phyloP scores from a whole-genome alignment of 192 early-diverging fungal genomes.

The Coemansia sp. region DNA sequence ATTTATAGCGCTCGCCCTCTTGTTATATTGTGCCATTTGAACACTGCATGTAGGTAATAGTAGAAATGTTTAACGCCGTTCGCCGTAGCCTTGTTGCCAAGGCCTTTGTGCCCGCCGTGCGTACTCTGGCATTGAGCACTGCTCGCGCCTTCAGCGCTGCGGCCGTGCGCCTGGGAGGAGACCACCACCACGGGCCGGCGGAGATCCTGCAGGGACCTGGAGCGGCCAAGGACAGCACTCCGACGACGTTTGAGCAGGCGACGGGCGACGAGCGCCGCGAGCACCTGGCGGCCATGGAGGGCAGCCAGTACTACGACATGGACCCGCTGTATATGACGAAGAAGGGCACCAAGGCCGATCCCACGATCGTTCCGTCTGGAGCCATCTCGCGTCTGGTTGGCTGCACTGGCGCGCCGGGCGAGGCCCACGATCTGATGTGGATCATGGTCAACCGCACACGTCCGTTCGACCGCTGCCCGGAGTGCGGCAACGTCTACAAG shows the following conservation, averaged over 20 bases:
- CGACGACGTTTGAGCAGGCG: slow-evolving; percentile 85
- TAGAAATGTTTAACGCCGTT: slow-evolving; percentile 37
- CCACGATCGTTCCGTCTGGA: slow-evolving; percentile 80
- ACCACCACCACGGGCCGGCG: slow-evolving; percentile 17
- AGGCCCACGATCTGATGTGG: slow-evolving; percentile 92
- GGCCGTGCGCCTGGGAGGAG: slow-evolving; percentile 25
- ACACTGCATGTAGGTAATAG: neutral
- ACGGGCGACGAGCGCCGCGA: slow-evolving; percentile 92
- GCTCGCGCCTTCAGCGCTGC: slow-evolving; percentile 32
- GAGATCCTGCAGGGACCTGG: slow-evolving; percentile 61
- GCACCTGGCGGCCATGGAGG: slow-evolving; percentile 78
- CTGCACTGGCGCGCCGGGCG: slow-evolving; percentile 92
- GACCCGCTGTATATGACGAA: slow-evolving; percentile 71
- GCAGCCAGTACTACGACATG: slow-evolving; percentile 89
- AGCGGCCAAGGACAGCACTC: slow-evolving; percentile 65
- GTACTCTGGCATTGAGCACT: neutral
- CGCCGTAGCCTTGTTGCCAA: slow-evolving; percentile 35
- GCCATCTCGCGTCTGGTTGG: slow-evolving; percentile 85
- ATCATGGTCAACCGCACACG: slow-evolving; percentile 76
- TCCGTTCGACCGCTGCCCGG: slow-evolving; percentile 89
- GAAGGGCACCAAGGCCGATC: slow-evolving; percentile 80
- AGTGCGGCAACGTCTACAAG: slow-evolving; percentile 87
- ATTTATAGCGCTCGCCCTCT: neutral
- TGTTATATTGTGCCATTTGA: neutral
- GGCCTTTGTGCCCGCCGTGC: slow-evolving; percentile 11